Evolutionary conservation across 2,329 filamentous ascomycete species (phyloP).

Genomic region (Phoma sp.): DNA sequence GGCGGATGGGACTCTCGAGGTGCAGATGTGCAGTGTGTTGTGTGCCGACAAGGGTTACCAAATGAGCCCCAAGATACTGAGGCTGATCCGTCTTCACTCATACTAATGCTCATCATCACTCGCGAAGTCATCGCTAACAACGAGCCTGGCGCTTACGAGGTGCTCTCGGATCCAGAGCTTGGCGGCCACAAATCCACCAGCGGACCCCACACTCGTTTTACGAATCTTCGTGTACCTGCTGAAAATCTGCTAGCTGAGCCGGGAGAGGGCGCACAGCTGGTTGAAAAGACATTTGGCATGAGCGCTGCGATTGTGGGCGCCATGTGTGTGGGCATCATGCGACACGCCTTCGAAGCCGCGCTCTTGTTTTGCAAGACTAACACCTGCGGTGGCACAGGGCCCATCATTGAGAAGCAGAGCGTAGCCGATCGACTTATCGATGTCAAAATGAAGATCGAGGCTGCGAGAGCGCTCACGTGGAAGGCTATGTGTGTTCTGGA

Average conservation of each 20-base stretch:
- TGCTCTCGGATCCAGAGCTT: slow-evolving; percentile 55
- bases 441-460: slow-evolving; percentile 60
- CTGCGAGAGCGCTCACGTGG: slow-evolving; percentile 59
- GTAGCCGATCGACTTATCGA: slow-evolving; percentile 60
- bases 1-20: slow-evolving; percentile 61
- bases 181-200: slow-evolving; percentile 57
- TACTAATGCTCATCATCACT: slow-evolving; percentile 60
- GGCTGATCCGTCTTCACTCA: slow-evolving; percentile 40
- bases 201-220: slow-evolving; percentile 58
- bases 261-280: slow-evolving; percentile 52
- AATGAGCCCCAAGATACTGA: slow-evolving; percentile 17
- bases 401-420: slow-evolving; percentile 57
- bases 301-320: slow-evolving; percentile 60
- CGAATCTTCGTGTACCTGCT: slow-evolving; percentile 55
- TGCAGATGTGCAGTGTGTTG: slow-evolving; percentile 59
- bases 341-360: slow-evolving; percentile 59
- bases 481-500: slow-evolving; percentile 57
- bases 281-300: slow-evolving; percentile 53
- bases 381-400: slow-evolving; percentile 52
- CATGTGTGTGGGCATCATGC: slow-evolving; percentile 62
- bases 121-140: slow-evolving; percentile 56
- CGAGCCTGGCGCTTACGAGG: slow-evolving; percentile 50
- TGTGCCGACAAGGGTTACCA: slow-evolving; percentile 51
- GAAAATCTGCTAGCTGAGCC: slow-evolving; percentile 56
- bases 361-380: slow-evolving; percentile 56